A percentile compares a stretch with the other conserved stretches of the same genome.
These are phyloP conservation scores for Paramecium sexaurelia DNA, from an alignment of 73 alveolate species.

Conservation along the genomic window DNA sequence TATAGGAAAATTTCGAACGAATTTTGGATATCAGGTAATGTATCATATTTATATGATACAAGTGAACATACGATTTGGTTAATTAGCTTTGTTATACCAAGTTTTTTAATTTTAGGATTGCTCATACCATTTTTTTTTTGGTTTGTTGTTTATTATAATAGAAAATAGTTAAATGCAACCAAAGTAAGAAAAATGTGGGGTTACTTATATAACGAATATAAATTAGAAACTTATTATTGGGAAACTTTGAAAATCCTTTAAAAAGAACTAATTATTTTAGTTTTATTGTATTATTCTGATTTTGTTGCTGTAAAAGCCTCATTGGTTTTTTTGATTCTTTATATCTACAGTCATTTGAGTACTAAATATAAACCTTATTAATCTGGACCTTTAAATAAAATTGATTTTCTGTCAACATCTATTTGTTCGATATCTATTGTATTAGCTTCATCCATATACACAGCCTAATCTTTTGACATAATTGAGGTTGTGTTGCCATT, in stretches of 20 bases:
- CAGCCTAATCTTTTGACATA: not conserved
- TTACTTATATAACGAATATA: slow-evolving; percentile 27
- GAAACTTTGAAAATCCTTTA: not conserved
- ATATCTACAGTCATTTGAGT: not conserved
- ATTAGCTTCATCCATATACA: not conserved
- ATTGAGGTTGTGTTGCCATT: not conserved
- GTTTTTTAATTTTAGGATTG: not conserved
- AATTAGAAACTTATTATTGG: slow-evolving; percentile 17
- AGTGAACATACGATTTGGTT: not conserved
- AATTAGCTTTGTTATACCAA: not conserved
- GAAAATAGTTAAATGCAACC: not conserved
- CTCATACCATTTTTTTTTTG: not conserved
- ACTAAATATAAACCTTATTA: not conserved
- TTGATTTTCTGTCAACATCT: not conserved
- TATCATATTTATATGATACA: not conserved
- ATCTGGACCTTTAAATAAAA: not conserved
- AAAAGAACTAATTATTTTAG: not conserved
- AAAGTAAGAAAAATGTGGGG: slow-evolving; percentile 37
- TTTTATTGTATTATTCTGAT: not conserved
- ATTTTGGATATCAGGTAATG: slow-evolving; percentile 21
- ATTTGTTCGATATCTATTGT: not conserved
- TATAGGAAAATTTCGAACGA: not conserved
- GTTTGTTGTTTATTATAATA: not conserved
- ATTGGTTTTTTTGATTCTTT: not conserved
- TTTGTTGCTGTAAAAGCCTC: not conserved